Evolutionary conservation across 1,284 basidiomycete genomes (phyloP).

Genomic region (Puccinia sorghi): DNA sequence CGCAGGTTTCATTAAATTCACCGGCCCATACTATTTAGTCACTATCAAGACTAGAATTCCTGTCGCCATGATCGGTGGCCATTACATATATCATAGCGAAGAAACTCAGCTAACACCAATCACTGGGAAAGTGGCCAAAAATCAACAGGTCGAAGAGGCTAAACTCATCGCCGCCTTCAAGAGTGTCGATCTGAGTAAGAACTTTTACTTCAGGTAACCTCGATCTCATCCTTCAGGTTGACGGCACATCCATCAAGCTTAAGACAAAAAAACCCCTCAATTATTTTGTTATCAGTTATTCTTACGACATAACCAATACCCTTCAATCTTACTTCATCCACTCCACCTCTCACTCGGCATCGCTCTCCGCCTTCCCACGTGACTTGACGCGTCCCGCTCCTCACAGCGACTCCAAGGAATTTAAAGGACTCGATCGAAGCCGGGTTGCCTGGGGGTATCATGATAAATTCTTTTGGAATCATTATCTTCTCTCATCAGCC

Average conservation of each 20-base stretch:
- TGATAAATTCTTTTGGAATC: conserved; percentile 95
- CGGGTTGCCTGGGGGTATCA: conserved; percentile 66
- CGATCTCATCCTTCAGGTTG: conserved; percentile 38
- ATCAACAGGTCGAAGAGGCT: conserved; percentile 53
- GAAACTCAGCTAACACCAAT: conserved; percentile 80
- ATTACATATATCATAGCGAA: conserved; percentile 97
- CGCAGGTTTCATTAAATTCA: conserved; percentile 60
- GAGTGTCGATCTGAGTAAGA: conserved; percentile 95
- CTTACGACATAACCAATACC: conserved; percentile 94
- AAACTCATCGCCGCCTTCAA: conserved; percentile 85
- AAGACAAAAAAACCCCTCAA: not conserved
- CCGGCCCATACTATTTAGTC: conserved; percentile 58
- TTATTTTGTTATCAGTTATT: conserved; percentile 66
- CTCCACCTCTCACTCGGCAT: conserved; percentile 57
- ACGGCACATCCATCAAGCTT: not conserved
- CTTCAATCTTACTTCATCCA: conserved; percentile 87
- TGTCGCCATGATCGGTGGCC: conserved; percentile 90
- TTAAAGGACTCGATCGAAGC: conserved; percentile 31
- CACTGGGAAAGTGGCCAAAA: conserved; percentile 63
- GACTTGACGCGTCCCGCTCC: conserved; percentile 52
- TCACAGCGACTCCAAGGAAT: not conserved
- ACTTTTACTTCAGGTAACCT: conserved; percentile 93
- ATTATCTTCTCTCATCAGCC: conserved; percentile 74
- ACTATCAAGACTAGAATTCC: conserved; percentile 75
- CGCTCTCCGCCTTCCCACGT: conserved; percentile 44